These are phyloP conservation scores for Lactarius tabidus DNA, from an alignment of 768 basidiomycete species.

Conservation along the genomic window DNA sequence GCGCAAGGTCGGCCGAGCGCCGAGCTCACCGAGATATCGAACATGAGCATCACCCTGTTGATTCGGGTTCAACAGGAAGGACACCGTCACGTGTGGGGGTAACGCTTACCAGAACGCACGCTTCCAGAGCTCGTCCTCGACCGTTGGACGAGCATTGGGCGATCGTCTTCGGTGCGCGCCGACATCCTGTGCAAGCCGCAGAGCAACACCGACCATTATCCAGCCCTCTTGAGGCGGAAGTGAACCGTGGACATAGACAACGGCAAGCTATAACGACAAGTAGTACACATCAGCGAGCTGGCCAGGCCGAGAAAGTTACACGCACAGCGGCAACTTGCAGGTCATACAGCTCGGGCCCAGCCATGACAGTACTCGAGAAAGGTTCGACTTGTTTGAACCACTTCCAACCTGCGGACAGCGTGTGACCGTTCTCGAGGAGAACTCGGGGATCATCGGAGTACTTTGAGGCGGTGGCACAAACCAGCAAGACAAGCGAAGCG, in stretches of 20 bases:
- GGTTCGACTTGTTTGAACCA: constrained; percentile 57
- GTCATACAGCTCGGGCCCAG: constrained; percentile 59
- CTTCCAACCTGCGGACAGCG: constrained; percentile 42
- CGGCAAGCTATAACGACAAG: constrained; percentile 32
- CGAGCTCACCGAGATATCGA: constrained; percentile 46
- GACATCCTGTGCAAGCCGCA: constrained; percentile 72
- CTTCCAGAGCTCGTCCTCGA: constrained; percentile 73
- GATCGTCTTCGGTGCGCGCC: constrained; percentile 59
- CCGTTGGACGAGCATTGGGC: constrained; percentile 38
- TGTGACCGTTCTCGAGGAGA: constrained; percentile 12
- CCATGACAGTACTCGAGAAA: constrained; percentile 51
- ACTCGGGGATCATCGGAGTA: constrained; percentile 20
- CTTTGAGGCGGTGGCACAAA: constrained; percentile 21
- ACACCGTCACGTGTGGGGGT: neutral
- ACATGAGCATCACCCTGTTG: constrained; percentile 44
- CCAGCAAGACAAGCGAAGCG: constrained; percentile 20
- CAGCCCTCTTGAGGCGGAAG: constrained; percentile 51
- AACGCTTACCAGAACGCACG: constrained; percentile 57
- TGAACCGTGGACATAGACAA: constrained; percentile 39
- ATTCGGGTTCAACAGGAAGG: neutral
- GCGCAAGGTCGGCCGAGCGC: constrained; percentile 63
- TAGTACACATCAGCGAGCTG: too few relatives aligned
- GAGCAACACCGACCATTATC: constrained; percentile 54
- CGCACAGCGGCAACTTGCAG: constrained; percentile 62
- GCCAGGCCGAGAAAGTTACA: neutral